Evolutionary conservation across 1,139 yeast genomes (phyloP), one percentile per base, ranked within the genome.

Genomic region (Meyerozyma sp.): DNA sequence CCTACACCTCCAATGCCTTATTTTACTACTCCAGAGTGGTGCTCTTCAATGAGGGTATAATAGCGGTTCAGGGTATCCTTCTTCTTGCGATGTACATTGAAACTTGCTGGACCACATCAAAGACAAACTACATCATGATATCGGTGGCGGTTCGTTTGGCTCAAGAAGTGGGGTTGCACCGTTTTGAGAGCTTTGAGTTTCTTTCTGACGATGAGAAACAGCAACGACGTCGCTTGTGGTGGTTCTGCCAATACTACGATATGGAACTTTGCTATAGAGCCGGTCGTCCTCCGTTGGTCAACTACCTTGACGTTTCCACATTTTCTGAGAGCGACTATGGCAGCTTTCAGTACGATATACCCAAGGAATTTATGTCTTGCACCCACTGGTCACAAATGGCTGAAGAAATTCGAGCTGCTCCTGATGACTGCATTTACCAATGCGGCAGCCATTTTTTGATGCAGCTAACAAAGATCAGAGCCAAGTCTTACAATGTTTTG

Each of bases 161-260:
- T 0, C 81, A 76, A 49, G 84, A 79, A 41, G 60, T 83, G 45
- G 94, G 94, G 0, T 62, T 86, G 21, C 86, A 85, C 54, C 62
- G 88, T 29, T 63, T 62, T 13, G 88, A 83, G 49, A 61, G 76
- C 2, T 71, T 72, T 42, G 52, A 54, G 7, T 68, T 71, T 0
- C 51, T 79, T 21, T 45, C 70, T 0, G 50, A 51, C 0, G 63
- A 57, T 3, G 83, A 79, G 38, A 66, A 65, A 6, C 50, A 56
- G 5, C 58, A 62, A 9, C 62, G 80, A 27, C 61, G 77, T 34
- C 58, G 60, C 9, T 45, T 81, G 2, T 84, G 85, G 81, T 78
- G 84, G 79, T 48, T 64, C 32, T 73, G 84, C 46, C 81, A 77
- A 49, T 59, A 64, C 39, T 57, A 70, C 37, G 91, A 84, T 54